These are phyloP conservation scores for Phytophthora aleatoria DNA, from an alignment of 352 stramenopile species.

Conservation along the genomic window DNA sequence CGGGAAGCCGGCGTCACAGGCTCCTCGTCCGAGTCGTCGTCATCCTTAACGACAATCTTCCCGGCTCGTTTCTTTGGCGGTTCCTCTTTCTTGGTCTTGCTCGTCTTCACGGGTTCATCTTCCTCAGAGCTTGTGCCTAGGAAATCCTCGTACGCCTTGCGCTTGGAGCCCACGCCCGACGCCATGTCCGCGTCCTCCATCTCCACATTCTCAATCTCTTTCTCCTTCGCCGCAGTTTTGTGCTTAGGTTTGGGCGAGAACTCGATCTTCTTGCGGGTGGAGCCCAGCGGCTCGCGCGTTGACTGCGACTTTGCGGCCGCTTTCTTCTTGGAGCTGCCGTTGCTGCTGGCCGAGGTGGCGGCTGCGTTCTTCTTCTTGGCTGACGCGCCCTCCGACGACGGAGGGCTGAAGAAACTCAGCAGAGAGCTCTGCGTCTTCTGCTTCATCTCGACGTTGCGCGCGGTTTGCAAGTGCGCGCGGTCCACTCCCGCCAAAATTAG, in stretches of 20 bases:
- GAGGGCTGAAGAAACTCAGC: conserved; percentile 87
- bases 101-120: conserved; percentile 13
- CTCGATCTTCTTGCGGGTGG: conserved; percentile 68
- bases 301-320: conserved; percentile 8
- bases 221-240: conserved; percentile 8
- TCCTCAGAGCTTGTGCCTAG: conserved; percentile 75
- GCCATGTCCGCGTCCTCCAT: conserved; percentile 17
- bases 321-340: conserved; percentile 17
- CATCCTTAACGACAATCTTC: conserved; percentile 81
- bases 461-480: conserved; percentile 13
- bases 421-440: conserved; percentile 74
- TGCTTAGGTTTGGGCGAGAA: conserved; percentile 67
- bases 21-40: conserved; percentile 76
- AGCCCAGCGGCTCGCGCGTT: conserved; percentile 25
- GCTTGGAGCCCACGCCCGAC: conserved; percentile 26
- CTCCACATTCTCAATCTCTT: conserved; percentile 14
- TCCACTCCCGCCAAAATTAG: conserved; percentile 31
- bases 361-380: conserved; percentile 36
- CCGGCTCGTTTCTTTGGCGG: conserved; percentile 40
- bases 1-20: conserved; percentile 19
- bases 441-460: conserved; percentile 29
- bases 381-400: conserved; percentile 37
- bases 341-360: conserved; percentile 8
- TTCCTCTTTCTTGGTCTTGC: conserved; percentile 24
- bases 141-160: conserved; percentile 77